Evolutionary conservation across 768 basidiomycete genomes (phyloP), one percentile per base, ranked within the genome.

Genomic region (Tremella yokohamensis): DNA sequence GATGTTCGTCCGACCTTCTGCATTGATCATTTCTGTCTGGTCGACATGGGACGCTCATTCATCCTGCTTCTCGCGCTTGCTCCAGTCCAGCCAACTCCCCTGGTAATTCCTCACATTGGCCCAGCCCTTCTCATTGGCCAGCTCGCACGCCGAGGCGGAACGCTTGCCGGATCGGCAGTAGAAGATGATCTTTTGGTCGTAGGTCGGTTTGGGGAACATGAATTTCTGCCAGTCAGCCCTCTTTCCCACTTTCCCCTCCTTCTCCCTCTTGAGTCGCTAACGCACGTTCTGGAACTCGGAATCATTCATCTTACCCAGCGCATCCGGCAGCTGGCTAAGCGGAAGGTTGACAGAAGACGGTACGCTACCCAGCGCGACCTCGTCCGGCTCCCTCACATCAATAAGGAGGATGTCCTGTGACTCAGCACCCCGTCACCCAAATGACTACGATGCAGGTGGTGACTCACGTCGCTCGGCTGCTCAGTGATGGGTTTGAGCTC

Each of bases 301-400:
- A 4, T 66, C 63, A 50, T 48, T 69, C 49, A 68, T 76, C 49
- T 74, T 71, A 63, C 84, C 80, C 24, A 97, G 75, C 15, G 88
- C 83, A 39, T 81, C 82, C 29, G 83, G 79, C 40, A 97, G 82
- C n/a, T 82, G 82, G 7, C 87, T 86, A 39, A 97, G 83, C 3
- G 93, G 92, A 18, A 97, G 77, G 76, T 91, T 89, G 69, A 96
- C 89, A 16, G 90, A 83, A 20, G 90, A 90, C 6, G 93, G 93
- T 62, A 97, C 94, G 73, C 87, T 87, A 12, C 93, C 93, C 72
- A 90, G 88, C 13, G 87, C 82, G 44, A 91, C 88, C 74, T 96
- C 93, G 63, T 89, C 84, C 1, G 87, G 88, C 75, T 96, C 93
- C 19, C 94, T 85, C n/a, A 97, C 93, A 54, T 76, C 75, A 24